Base-by-base conservation (phyloP, 2,329 filamentous ascomycete genomes). In the Epichloe uncinata region DNA sequence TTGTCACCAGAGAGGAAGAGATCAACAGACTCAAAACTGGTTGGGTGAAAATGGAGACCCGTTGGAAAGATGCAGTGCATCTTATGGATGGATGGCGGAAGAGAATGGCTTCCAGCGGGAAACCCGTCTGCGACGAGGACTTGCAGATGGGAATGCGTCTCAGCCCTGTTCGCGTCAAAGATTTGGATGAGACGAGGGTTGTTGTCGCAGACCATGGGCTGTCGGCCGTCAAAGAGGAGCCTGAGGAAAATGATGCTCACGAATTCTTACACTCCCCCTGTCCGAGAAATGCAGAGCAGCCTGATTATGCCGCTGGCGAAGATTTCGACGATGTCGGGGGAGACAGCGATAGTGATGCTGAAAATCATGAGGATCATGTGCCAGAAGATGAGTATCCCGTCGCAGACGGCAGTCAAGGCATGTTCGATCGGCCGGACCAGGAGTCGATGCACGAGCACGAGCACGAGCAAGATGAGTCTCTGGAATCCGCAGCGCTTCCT, bases 61-160 rank as follows among this genome's bases (percentile, higher is more conserved):
- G 89, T 47, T 95, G 93, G 88, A 83, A 81, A 56, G 91, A 97
- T 62, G 87, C 93, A 1, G 82, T 97, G 12, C 77, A 81, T 36
- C 80, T 98, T 69, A 95, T 98, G 72, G 87, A 96, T 56, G 82
- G 85, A 35, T 97, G 93, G 91, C 82, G 90, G 53, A 84, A 81
- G 63, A 78, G 87, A 41, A 88, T 95, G 78, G 79, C 79, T 15
- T 75, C 74, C 47, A 82, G 78, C 55, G 84, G 84, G 5, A 77
- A 81, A 52, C 79, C 83, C 0, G 79, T 91, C 56, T 82, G 86
- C 58, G 70, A 82, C 49, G 78, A 82, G 52, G 81, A 84, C 58
- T 65, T 84, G 48, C 81, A 80, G 62, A 79, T 82, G 73, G 84
- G 85, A 2, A 66, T 89, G 38, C 75, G 78, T 5, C 70, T 83